Conservation (phyloP, 805 yeast genomes). For the Yarrowia osloensis region DNA sequence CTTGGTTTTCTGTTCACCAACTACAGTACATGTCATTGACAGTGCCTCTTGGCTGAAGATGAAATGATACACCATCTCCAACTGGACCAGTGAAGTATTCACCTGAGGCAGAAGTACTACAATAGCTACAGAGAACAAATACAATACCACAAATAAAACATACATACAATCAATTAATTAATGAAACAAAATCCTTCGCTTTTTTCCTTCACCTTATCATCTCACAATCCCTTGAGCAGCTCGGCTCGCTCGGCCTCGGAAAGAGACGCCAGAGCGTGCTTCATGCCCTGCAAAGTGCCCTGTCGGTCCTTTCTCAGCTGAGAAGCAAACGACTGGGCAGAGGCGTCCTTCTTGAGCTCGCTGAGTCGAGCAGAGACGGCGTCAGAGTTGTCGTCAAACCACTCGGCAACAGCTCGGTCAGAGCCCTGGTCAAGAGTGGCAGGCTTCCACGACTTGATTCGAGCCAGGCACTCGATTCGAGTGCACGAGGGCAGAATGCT, state of each 20-base stretch:
- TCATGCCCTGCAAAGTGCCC: constrained; percentile 37
- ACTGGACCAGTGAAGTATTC: too few relatives aligned
- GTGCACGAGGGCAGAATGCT: constrained; percentile 60
- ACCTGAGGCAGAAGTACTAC: too few relatives aligned
- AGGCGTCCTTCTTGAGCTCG: constrained; percentile 37
- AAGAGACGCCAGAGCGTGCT: constrained; percentile 41
- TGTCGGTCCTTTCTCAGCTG: constrained; percentile 33
- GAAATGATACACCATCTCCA: too few relatives aligned
- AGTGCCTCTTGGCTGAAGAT: too few relatives aligned
- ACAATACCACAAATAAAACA: too few relatives aligned
- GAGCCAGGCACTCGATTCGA: constrained; percentile 80
- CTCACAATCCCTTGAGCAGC: constrained; percentile 33
- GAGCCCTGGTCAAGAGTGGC: constrained; percentile 64
- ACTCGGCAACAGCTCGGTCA: constrained; percentile 76
- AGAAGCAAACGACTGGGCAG: constrained; percentile 35
- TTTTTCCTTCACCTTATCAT: background rate
- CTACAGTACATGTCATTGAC: too few relatives aligned
- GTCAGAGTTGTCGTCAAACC: constrained; percentile 80
- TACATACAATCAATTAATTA: background rate
- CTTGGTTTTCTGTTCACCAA: too few relatives aligned
- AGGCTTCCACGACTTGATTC: constrained; percentile 87
- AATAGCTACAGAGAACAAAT: too few relatives aligned
- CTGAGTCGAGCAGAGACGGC: constrained; percentile 49
- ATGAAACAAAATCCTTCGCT: constrained; percentile 14
- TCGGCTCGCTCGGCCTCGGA: constrained; percentile 42